Percentiles rank a stretch among this genome's conserved stretches.
Evolutionary conservation across 768 basidiomycete species (phyloP).

Genomic region (Lactifluus subvellereus): DNA sequence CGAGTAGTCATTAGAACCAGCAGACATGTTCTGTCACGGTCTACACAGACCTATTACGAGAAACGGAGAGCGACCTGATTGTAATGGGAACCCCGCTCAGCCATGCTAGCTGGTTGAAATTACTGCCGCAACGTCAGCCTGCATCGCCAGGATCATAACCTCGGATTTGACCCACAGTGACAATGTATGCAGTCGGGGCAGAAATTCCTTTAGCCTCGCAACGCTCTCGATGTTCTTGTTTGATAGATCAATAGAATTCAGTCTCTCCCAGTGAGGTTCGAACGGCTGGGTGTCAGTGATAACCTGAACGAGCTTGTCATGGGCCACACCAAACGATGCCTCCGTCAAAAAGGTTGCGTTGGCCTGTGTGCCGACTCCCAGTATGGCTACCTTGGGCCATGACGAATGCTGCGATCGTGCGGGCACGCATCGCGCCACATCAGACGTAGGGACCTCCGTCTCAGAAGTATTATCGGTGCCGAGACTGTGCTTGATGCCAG

Average conservation of each 20-base stretch:
- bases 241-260: constrained; percentile 69
- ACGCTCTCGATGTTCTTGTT: constrained; percentile 72
- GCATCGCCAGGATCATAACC: background rate
- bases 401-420: constrained; percentile 31
- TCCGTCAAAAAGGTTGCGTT: constrained; percentile 84
- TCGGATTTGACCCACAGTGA: constrained; percentile 54
- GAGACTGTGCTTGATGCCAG: constrained; percentile 32
- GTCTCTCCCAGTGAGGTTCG: constrained; percentile 88
- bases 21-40: background rate
- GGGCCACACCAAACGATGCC: constrained; percentile 93
- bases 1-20: constrained; percentile 5
- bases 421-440: background rate
- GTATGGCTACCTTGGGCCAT: constrained; percentile 15
- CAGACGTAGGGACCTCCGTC: constrained; percentile 19
- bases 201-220: constrained; percentile 81
- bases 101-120: constrained; percentile 71
- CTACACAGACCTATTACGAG: constrained; percentile 59
- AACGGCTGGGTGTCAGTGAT: constrained; percentile 95
- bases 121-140: constrained; percentile 38
- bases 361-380: constrained; percentile 15
- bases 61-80: constrained; percentile 72
- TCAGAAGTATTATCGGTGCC: constrained; percentile 27
- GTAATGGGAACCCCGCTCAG: constrained; percentile 69
- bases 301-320: constrained; percentile 83
- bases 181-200: constrained; percentile 71